Evolutionary conservation across 164 flowering plant species (phyloP), one percentile per base, ranked within the genome.

Genomic region (Vitis riparia): DNA sequence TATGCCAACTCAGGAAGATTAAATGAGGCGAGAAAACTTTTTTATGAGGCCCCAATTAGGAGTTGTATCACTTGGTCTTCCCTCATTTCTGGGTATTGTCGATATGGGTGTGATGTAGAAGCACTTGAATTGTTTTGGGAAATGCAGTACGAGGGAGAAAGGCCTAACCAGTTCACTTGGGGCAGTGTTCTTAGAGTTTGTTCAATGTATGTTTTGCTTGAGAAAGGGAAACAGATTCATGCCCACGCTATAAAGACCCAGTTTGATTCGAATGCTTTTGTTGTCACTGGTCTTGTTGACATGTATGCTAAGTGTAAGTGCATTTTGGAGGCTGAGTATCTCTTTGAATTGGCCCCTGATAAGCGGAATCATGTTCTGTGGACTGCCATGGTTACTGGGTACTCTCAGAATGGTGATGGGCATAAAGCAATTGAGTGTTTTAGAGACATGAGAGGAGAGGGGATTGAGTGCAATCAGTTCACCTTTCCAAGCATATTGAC

Each of bases 361-460:
- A 77, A 61, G 30, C 84, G 63, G 57, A 89, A 82, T 77, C 81
- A 82, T 74, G 94, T 86, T 51, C 68, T 84, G 30, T 94, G 98
- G 98, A 92, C 93, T 59, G 87, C 94, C 1, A 87, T 92, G 90
- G 70, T 92, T 47, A 83, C 88, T 9, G 98, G 97, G 47, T 90
- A 90, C 69, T 78, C 94, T 15, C 86, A 81, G 59, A 90, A 85
- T 72, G 95, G 90, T 1, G 71, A 84, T 66, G 83, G 83, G 30
- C 10, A 53, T 15, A 75, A 66, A 65, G 91, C 91, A 19, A 90
- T 89, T 5, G 69, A 79, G 72, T 87, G 82, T 67, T 93, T 90
- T 57, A 65, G 80, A 8, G 80, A 82, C 50, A 90, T 93, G 94
- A 74, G 71, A 57, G 63, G 50, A 1, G 80, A 84, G 71, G 91